phyloP scores from a whole-genome alignment of 176 grass and related monocot species.

The Secale cereale region DNA sequence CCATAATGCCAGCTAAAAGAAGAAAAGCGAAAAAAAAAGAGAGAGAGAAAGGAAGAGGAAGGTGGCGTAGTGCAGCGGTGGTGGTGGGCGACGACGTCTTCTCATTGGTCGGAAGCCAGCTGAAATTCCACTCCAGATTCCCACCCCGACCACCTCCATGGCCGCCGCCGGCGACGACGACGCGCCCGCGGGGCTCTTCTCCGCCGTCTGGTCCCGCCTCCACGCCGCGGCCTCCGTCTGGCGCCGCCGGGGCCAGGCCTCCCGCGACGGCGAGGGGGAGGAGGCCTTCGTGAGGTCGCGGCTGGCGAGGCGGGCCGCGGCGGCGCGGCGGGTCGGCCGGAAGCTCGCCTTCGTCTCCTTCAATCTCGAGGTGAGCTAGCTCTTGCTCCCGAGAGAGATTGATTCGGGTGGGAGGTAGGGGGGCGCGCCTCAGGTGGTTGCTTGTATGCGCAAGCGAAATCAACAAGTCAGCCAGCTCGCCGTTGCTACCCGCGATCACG shows the following conservation, averaged over 20 bases:
- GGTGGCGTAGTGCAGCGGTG: background rate
- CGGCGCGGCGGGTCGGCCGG: constrained; percentile 10
- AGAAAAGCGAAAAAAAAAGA: background rate
- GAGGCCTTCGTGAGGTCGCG: background rate
- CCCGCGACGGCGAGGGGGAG: background rate
- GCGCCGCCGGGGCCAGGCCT: background rate
- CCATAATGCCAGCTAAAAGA: background rate
- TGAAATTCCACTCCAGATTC: background rate
- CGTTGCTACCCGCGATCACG: background rate
- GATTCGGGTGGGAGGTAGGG: background rate
- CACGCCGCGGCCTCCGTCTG: background rate
- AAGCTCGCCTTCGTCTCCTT: constrained; percentile 38
- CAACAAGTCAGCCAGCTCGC: no score
- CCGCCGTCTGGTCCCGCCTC: constrained; percentile 14
- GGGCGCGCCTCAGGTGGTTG: background rate
- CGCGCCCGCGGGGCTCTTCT: constrained; percentile 10
- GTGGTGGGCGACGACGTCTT: constrained; percentile 17
- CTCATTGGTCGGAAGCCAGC: background rate
- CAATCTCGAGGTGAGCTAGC: constrained; percentile 36
- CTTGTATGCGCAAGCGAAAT: background rate
- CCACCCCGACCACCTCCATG: background rate
- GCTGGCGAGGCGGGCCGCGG: constrained; percentile 7
- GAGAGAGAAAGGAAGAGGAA: background rate
- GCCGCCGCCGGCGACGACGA: constrained; percentile 14
- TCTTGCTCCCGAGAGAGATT: background rate